phyloP scores from a whole-genome alignment of 2,329 filamentous ascomycete species.

The Pseudocercospora crystallina region DNA sequence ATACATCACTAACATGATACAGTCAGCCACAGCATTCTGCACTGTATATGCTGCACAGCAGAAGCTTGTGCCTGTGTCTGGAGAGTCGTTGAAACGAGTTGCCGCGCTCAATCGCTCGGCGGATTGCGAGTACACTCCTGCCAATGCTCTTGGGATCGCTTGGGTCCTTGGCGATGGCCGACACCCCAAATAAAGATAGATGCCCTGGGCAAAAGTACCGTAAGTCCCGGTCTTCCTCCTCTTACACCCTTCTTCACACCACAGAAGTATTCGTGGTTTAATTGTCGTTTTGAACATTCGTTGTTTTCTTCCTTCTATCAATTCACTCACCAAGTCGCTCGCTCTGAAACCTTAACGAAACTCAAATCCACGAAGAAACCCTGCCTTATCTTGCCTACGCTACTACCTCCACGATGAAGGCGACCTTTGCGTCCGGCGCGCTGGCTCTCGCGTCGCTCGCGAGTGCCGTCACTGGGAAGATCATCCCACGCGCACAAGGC shows the following conservation, averaged over 20 bases:
- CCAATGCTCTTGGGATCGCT: slow-evolving; percentile 9
- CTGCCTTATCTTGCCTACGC: not conserved
- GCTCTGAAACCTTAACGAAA: not conserved
- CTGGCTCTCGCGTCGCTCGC: slow-evolving; percentile 22
- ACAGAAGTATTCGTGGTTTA: slow-evolving; percentile 1
- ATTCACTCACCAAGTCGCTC: not conserved
- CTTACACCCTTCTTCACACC: slow-evolving; percentile 9
- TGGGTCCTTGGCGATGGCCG: slow-evolving; percentile 8
- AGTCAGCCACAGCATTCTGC: not conserved
- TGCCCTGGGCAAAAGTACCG: not conserved
- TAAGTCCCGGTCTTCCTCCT: not conserved
- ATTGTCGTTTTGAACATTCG: slow-evolving; percentile 6
- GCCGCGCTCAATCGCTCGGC: slow-evolving; percentile 5
- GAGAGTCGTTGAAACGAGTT: slow-evolving; percentile 1
- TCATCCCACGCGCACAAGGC: slow-evolving; percentile 21
- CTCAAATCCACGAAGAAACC: not conserved
- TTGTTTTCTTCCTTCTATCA: slow-evolving; percentile 2
- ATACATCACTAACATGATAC: not conserved
- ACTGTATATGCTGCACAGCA: not conserved
- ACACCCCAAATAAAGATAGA: slow-evolving; percentile 4
- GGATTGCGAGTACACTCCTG: slow-evolving; percentile 10
- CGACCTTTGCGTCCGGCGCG: slow-evolving; percentile 15
- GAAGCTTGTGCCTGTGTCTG: not conserved
- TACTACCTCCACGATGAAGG: slow-evolving; percentile 20
- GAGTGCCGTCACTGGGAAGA: slow-evolving; percentile 11